These are phyloP conservation scores for Neurospora africana DNA, from an alignment of 495 filamentous ascomycete species.

Conservation along the genomic window DNA sequence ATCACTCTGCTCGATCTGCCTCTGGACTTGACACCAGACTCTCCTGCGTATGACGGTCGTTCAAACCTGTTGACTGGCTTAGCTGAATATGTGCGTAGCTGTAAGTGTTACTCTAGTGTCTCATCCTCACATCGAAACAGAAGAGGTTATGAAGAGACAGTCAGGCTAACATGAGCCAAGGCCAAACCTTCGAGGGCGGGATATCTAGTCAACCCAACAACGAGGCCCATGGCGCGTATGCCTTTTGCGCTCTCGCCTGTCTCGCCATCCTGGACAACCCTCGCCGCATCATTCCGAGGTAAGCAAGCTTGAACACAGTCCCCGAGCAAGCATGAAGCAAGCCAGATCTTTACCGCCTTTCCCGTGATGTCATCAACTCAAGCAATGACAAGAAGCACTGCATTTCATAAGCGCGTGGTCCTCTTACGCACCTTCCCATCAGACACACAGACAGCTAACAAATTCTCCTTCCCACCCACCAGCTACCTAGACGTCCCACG, in stretches of 20 bases:
- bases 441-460: neutral
- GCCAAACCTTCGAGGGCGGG: conserved; percentile 90
- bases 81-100: conserved; percentile 68
- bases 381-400: conserved; percentile 6
- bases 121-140: neutral
- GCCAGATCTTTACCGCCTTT: neutral
- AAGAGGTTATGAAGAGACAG: neutral
- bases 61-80: conserved; percentile 54
- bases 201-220: conserved; percentile 70
- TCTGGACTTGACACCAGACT: conserved; percentile 59
- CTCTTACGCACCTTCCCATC: neutral
- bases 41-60: conserved; percentile 34
- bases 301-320: conserved; percentile 17
- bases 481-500: conserved; percentile 70
- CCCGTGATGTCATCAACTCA: neutral
- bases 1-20: conserved; percentile 77
- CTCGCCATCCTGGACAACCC: conserved; percentile 75
- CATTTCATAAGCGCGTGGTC: neutral
- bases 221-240: conserved; percentile 94
- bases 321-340: neutral
- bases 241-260: conserved; percentile 86
- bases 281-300: conserved; percentile 56
- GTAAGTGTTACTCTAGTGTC: conserved; percentile 37
- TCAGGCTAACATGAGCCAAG: conserved; percentile 29
- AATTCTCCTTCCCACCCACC: neutral